These are phyloP conservation scores for Cutaneotrichosporon sp. DNA, from an alignment of 1,284 basidiomycete species.

Conservation along the genomic window DNA sequence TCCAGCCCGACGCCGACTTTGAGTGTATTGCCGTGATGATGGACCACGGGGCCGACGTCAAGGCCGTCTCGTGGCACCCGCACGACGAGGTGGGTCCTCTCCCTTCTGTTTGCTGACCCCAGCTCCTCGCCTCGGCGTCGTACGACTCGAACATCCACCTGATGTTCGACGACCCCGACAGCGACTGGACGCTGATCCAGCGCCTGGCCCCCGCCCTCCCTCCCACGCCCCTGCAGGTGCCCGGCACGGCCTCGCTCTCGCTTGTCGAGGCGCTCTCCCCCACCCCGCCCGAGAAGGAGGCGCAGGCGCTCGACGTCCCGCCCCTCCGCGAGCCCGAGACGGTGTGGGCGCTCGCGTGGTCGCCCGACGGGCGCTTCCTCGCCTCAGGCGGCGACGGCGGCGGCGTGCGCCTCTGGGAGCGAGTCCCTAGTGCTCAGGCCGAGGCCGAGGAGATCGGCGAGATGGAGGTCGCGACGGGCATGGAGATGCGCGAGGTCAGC, in stretches of 20 bases:
- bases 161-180: constrained; percentile 88
- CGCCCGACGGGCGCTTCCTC: constrained; percentile 77
- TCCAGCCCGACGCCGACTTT: constrained; percentile 86
- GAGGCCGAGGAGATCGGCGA: constrained; percentile 27
- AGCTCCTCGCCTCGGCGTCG: constrained; percentile 93
- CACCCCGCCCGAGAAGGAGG: constrained; percentile 33
- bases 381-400: constrained; percentile 59
- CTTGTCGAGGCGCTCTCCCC: constrained; percentile 12
- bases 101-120: too few species aligned
- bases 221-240: constrained; percentile 28
- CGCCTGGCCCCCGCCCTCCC: constrained; percentile 78
- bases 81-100: constrained; percentile 83
- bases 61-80: constrained; percentile 93
- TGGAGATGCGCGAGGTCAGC: constrained; percentile 29
- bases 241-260: constrained; percentile 10
- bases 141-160: constrained; percentile 97
- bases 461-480: constrained; percentile 10
- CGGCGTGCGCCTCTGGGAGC: constrained; percentile 58
- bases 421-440: constrained; percentile 34
- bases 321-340: constrained; percentile 60
- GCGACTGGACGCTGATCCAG: constrained; percentile 90
- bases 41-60: constrained; percentile 98
- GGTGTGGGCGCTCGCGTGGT: constrained; percentile 84
- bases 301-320: constrained; percentile 40
- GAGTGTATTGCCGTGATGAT: constrained; percentile 95